Evolutionary conservation across 2,329 filamentous ascomycete genomes (phyloP).

Genomic region (Xylariaceae sp.): DNA sequence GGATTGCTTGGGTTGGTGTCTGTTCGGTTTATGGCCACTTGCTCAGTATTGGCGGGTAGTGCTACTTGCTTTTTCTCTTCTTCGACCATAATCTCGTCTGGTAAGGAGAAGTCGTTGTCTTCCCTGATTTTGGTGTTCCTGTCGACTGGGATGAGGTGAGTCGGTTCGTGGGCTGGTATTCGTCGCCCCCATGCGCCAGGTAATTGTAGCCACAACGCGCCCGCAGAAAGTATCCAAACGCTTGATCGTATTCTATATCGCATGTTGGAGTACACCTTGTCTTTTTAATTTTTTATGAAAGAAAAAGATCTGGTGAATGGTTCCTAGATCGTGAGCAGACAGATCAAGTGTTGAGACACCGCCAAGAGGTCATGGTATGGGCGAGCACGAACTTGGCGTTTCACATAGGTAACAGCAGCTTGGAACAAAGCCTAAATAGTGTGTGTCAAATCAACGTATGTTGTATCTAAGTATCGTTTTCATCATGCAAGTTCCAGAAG

Average conservation of each 20-base stretch:
- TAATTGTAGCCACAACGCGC: conserved; percentile 12
- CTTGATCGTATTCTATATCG: conserved; percentile 1
- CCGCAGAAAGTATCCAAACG: conserved; percentile 15
- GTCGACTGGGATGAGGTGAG: conserved; percentile 27
- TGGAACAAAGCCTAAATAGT: too few relatives aligned
- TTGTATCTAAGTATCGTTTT: too few relatives aligned
- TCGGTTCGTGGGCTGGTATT: conserved; percentile 25
- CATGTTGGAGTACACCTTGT: background rate
- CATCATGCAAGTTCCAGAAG: too few relatives aligned
- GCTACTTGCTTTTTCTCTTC: conserved; percentile 8
- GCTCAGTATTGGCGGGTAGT: conserved; percentile 21
- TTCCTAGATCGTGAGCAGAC: conserved; percentile 14
- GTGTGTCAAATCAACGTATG: too few relatives aligned
- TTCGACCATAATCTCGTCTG: conserved; percentile 32
- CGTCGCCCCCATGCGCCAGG: conserved; percentile 25
- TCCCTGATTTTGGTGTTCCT: conserved; percentile 22
- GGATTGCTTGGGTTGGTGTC: conserved; percentile 12
- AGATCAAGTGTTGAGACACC: conserved; percentile 28
- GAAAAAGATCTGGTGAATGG: background rate
- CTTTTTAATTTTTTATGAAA: background rate
- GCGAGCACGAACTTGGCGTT: conserved; percentile 37
- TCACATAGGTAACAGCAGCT: conserved; percentile 25
- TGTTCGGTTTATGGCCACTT: conserved; percentile 13
- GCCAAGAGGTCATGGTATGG: conserved; percentile 29
- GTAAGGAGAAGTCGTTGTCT: conserved; percentile 20